A percentile compares a stretch with the other conserved stretches of the same genome.
phyloP scores from a whole-genome alignment of 495 filamentous ascomycete genomes.

The Penicillium simplicissimum region DNA sequence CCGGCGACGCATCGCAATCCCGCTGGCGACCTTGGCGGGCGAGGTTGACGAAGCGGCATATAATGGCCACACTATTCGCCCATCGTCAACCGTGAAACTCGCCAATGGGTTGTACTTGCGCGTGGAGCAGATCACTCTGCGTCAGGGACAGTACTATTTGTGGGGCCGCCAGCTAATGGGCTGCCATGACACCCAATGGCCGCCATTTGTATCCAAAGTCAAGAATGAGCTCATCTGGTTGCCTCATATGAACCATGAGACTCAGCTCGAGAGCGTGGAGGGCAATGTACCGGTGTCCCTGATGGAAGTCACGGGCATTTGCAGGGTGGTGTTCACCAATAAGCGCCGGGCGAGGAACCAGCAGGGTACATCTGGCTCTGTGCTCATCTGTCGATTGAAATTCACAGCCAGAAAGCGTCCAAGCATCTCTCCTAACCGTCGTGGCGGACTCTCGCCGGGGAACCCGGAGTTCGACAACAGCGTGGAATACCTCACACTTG shows the following conservation, averaged over 20 bases:
- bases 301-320: constrained; percentile 22
- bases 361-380: not conserved
- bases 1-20: not conserved
- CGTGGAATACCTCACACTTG: not conserved
- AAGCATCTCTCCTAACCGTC: not conserved
- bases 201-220: not conserved
- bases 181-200: not conserved
- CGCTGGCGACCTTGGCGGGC: not conserved
- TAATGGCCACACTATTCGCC: not conserved
- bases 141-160: not conserved
- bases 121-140: not conserved
- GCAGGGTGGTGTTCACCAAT: constrained; percentile 37
- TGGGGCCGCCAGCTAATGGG: not conserved
- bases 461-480: not conserved
- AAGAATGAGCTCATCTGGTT: not conserved
- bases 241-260: constrained; percentile 11
- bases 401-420: constrained; percentile 5
- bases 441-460: not conserved
- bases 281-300: constrained; percentile 12
- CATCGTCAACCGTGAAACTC: not conserved
- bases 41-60: not conserved
- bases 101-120: not conserved
- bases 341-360: constrained; percentile 15
- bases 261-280: constrained; percentile 9
- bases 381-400: constrained; percentile 37